Base-by-base conservation (phyloP, 2,329 filamentous ascomycete genomes). In the Trichoderma sp. region DNA sequence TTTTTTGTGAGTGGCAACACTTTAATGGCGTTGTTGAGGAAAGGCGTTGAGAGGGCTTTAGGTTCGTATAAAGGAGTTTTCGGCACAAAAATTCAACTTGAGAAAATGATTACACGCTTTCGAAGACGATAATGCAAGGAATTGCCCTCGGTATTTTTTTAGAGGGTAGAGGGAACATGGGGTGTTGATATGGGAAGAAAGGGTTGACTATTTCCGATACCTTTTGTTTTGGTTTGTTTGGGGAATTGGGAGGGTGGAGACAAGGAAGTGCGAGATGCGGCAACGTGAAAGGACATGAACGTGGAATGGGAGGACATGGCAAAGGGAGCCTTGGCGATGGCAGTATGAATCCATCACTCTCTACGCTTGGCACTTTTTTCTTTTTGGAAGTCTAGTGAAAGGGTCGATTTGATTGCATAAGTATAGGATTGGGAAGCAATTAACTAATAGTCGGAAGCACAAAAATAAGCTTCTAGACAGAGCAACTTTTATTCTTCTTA, bases 51-150 rank as follows among this genome's bases (percentile, higher is more conserved):
- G 49, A 61, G 52, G 59, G 49, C 27, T 49, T 68, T 57, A 53
- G 67, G 29, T 62, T 56, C 47, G 59, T 57, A 60, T 68, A 53
- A 68, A 59, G 57, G 68, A 62, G 68, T 64, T 61, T 61, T 59
- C 19, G 60, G 68, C 53, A 69, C 60, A 55, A 66, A 65, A 55
- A 53, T 37, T 43, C n/a, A 40, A 40, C 21, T 27, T 40, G 49
- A 40, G 62, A 55, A 61, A 63, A 60, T 55, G 55, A 60, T 57
- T 56, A 21, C 55, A 60, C 55, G 55, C 35, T 43, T 49, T 57
- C 43, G 33, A 66, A 60, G 57, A 66, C 40, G 68, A 64, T 59
- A 65, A 63, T 58, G 52, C 59, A 69, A 58, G 49, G 49, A 21
- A 56, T 21, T 13, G 31, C 29, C 56, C 31, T 19, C 56, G 27